A percentile compares a stretch with the other conserved stretches of the same genome.
phyloP scores from a whole-genome alignment of 1,139 yeast genomes.

The Pichia cactophila region DNA sequence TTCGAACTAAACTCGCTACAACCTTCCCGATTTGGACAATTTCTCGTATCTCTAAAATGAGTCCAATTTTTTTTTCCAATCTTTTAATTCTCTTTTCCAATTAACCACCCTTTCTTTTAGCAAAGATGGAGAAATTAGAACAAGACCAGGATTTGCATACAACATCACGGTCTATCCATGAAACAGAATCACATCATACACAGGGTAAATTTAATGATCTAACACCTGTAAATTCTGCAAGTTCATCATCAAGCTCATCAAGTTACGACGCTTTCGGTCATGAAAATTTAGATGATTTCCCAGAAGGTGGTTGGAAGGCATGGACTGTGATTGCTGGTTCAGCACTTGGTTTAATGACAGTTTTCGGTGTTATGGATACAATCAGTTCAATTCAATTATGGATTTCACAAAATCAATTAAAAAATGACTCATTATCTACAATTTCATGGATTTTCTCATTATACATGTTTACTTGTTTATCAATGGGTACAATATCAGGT shows the following conservation, averaged over 20 bases:
- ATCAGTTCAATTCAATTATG: constrained; percentile 63
- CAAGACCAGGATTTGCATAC: neutral
- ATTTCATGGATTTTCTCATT: constrained; percentile 64
- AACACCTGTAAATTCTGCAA: neutral
- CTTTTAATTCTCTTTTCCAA: too few species aligned
- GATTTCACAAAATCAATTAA: constrained; percentile 47
- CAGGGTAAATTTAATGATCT: neutral
- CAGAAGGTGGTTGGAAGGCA: constrained; percentile 54
- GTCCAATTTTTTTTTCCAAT: too few species aligned
- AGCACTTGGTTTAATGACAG: constrained; percentile 53
- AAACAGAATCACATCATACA: neutral
- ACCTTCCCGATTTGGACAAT: too few species aligned
- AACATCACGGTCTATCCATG: neutral
- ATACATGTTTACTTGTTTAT: constrained; percentile 45
- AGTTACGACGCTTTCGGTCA: constrained; percentile 21
- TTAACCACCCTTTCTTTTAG: neutral
- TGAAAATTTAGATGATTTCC: constrained; percentile 33
- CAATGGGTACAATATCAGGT: constrained; percentile 52
- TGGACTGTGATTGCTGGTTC: constrained; percentile 53
- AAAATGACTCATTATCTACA: constrained; percentile 36
- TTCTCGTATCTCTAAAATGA: too few species aligned
- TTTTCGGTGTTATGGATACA: constrained; percentile 58
- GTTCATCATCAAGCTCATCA: neutral
- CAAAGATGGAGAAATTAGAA: neutral
- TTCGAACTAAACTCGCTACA: too few species aligned